A percentile compares a stretch with the other conserved stretches of the same genome.
Conservation (phyloP, 75 land plant species). For the Sequoiadendron giganteum region DNA sequence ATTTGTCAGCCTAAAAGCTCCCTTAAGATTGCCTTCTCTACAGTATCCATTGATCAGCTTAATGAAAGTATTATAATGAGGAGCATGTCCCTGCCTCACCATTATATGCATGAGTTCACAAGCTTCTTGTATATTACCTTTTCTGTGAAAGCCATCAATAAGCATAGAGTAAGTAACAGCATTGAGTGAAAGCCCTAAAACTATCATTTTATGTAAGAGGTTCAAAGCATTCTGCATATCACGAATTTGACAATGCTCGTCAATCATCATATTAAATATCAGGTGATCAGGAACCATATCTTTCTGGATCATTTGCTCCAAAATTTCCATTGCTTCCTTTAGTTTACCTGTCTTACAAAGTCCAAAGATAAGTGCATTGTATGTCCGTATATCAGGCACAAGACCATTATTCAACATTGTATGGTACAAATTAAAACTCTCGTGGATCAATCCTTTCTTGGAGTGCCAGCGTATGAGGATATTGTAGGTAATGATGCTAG, state of each 20-base stretch:
- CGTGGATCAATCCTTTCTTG: slow-evolving; percentile 18
- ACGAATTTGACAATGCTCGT: slow-evolving; percentile 18
- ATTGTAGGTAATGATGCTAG: slow-evolving; percentile 62
- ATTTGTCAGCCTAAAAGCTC: slow-evolving; percentile 53
- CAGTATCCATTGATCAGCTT: slow-evolving; percentile 48
- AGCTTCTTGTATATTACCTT: slow-evolving; percentile 26
- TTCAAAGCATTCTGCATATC: slow-evolving; percentile 21
- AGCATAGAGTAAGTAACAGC: slow-evolving; percentile 27
- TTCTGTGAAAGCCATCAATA: slow-evolving; percentile 33
- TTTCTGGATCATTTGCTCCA: slow-evolving; percentile 30
- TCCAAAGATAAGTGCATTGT: slow-evolving; percentile 47
- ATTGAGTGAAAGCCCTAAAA: slow-evolving; percentile 29
- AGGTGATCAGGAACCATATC: slow-evolving; percentile 33
- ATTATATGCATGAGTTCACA: slow-evolving; percentile 35
- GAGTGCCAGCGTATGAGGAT: slow-evolving; percentile 53
- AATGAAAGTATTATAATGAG: slow-evolving; percentile 30
- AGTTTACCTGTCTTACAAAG: slow-evolving; percentile 40
- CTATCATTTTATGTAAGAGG: slow-evolving; percentile 33
- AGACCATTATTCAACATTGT: slow-evolving; percentile 28
- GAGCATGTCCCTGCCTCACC: slow-evolving; percentile 36
- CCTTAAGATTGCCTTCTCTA: slow-evolving; percentile 39
- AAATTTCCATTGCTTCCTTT: slow-evolving; percentile 35
- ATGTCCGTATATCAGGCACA: slow-evolving; percentile 39
- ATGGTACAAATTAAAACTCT: slow-evolving; percentile 26
- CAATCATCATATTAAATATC: slow-evolving; percentile 41